Evolutionary conservation across 2,329 filamentous ascomycete genomes (phyloP).

Genomic region (Neopestalotiopsis clavispora): DNA sequence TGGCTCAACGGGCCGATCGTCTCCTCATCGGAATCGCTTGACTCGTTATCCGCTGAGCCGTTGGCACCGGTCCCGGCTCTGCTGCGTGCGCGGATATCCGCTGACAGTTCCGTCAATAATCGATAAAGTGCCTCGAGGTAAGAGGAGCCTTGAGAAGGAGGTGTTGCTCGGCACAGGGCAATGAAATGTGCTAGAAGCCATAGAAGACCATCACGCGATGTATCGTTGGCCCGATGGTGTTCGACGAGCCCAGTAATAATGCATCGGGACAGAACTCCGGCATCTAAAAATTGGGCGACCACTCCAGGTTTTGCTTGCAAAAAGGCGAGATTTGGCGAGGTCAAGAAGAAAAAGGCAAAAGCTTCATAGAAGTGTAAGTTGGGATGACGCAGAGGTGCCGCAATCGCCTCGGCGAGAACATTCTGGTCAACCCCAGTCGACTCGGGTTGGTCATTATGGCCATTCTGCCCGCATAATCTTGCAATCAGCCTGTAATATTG

Average conservation of each 20-base stretch:
- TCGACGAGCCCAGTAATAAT: constrained; percentile 43
- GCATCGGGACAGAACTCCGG: constrained; percentile 45
- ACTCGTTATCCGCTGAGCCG: constrained; percentile 45
- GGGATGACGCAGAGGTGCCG: constrained; percentile 27
- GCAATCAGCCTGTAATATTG: constrained; percentile 48
- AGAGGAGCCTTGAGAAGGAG: constrained; percentile 28
- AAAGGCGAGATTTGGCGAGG: constrained; percentile 38
- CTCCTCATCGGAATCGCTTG: constrained; percentile 35
- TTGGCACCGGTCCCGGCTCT: constrained; percentile 35
- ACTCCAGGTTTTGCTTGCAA: constrained; percentile 45
- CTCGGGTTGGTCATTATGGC: constrained; percentile 24
- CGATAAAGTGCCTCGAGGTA: constrained; percentile 59
- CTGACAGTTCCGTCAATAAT: constrained; percentile 56
- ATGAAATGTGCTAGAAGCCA: constrained; percentile 73
- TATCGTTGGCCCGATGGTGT: constrained; percentile 26
- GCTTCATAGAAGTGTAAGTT: constrained; percentile 29
- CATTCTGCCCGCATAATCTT: constrained; percentile 36
- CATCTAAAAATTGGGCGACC: constrained; percentile 44
- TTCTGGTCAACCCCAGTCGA: constrained; percentile 20
- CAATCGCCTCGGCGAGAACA: constrained; percentile 28
- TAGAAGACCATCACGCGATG: constrained; percentile 52
- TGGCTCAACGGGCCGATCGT: constrained; percentile 44
- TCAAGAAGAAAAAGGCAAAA: constrained; percentile 36
- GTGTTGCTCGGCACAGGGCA: constrained; percentile 52
- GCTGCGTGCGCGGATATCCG: constrained; percentile 52